Conservation (phyloP, 148 eudicot genomes). For the Amaranthus hypochondriacus region DNA sequence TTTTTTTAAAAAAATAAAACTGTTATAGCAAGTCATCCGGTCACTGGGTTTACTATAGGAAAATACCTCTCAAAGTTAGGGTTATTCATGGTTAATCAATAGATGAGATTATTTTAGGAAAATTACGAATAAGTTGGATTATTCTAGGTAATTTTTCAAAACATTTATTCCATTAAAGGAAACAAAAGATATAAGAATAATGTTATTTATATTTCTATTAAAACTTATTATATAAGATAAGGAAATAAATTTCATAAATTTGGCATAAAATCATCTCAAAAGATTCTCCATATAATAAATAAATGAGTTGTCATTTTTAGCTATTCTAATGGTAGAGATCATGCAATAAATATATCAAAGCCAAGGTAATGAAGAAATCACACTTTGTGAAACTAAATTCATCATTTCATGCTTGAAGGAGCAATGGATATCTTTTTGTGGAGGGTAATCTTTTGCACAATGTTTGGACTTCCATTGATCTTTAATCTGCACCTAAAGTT, state of each 20-base stretch:
- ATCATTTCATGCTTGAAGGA: not conserved
- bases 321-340: no score
- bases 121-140: no score
- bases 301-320: not conserved
- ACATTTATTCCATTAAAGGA: no score
- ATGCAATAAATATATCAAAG: not conserved
- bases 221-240: not conserved
- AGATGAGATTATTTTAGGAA: no score
- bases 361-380: not conserved
- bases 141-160: no score
- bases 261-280: not conserved
- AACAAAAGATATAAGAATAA: no score
- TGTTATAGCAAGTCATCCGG: no score
- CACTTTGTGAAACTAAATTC: not conserved
- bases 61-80: no score
- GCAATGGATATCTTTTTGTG: constrained; percentile 5
- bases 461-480: not conserved
- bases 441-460: not conserved
- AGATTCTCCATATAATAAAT: not conserved
- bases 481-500: not conserved
- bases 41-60: no score
- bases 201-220: no score
- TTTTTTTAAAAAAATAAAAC: no score
- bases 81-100: no score
- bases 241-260: not conserved